These are phyloP conservation scores for Pythium volutum DNA, from an alignment of 352 stramenopile genomes.

Conservation along the genomic window DNA sequence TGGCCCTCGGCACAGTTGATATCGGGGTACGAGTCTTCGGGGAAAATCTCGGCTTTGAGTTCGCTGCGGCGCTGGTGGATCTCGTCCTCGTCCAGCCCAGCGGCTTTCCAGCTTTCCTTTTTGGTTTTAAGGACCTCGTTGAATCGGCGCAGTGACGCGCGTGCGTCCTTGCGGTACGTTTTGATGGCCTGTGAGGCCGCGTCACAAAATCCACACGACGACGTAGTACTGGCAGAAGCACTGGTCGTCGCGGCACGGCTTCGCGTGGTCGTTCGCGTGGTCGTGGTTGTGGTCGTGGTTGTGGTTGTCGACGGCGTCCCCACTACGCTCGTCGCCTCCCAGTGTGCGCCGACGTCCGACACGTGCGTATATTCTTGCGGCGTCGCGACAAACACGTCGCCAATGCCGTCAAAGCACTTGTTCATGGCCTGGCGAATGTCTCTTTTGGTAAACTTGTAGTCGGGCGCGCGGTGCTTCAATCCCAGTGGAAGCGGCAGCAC, in stretches of 20 bases:
- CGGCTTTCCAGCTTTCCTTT: slow-evolving; percentile 33
- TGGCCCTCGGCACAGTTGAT: slow-evolving; percentile 43
- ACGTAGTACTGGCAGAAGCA: too few species aligned
- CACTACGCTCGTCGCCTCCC: slow-evolving; percentile 35
- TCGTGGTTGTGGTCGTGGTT: background rate
- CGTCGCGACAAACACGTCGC: slow-evolving; percentile 34
- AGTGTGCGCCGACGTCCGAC: slow-evolving; percentile 51
- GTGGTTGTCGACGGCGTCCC: background rate
- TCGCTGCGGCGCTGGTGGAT: slow-evolving; percentile 48
- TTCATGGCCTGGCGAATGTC: slow-evolving; percentile 10
- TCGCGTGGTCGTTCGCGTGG: background rate
- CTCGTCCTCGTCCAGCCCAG: slow-evolving; percentile 44
- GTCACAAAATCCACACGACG: slow-evolving; percentile 35
- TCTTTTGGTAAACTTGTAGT: slow-evolving; percentile 6
- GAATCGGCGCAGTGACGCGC: slow-evolving; percentile 37
- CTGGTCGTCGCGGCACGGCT: slow-evolving; percentile 22
- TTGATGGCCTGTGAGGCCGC: slow-evolving; percentile 32
- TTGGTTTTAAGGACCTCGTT: slow-evolving; percentile 34
- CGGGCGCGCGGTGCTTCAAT: background rate
- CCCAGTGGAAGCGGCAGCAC: slow-evolving; percentile 13
- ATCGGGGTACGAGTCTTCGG: slow-evolving; percentile 49
- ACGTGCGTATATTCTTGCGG: slow-evolving; percentile 37
- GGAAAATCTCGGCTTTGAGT: slow-evolving; percentile 45
- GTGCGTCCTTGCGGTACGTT: slow-evolving; percentile 39
- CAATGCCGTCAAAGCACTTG: slow-evolving; percentile 17